A percentile compares a stretch with the other conserved stretches of the same genome.
Evolutionary conservation across 805 yeast species (phyloP).

Genomic region (Candida arabinofermentans): DNA sequence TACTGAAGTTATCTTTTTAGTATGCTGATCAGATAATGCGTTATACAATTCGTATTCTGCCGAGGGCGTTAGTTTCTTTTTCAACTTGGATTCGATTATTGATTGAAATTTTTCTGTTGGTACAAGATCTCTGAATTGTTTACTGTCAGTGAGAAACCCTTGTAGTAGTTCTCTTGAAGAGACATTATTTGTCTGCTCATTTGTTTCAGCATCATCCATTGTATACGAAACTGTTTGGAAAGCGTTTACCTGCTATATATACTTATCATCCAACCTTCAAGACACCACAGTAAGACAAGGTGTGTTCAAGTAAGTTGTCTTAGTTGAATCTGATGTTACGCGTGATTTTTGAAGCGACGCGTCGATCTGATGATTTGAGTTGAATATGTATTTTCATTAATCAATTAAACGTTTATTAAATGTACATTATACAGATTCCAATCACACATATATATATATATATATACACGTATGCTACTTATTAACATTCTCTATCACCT

Average conservation of each 20-base stretch:
- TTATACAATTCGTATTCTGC: conserved; percentile 13
- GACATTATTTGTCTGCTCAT: not conserved
- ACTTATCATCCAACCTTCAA: too few relatives aligned
- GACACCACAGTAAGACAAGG: too few relatives aligned
- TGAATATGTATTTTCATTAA: too few relatives aligned
- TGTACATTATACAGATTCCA: too few relatives aligned
- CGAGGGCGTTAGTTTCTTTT: conserved; percentile 3
- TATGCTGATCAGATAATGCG: conserved; percentile 14
- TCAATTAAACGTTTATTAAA: too few relatives aligned
- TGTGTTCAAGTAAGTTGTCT: too few relatives aligned
- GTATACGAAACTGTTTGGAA: not conserved
- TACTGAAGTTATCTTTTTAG: conserved; percentile 1
- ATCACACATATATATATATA: not conserved
- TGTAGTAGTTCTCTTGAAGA: conserved; percentile 21
- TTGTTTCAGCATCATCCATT: not conserved
- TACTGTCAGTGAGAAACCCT: conserved; percentile 18
- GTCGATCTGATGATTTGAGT: too few relatives aligned
- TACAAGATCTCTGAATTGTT: conserved; percentile 20
- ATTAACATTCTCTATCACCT: conserved; percentile 23
- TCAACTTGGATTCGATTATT: conserved; percentile 10
- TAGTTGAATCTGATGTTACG: too few relatives aligned
- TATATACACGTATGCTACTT: not conserved
- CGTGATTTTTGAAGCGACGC: too few relatives aligned
- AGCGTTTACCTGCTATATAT: too few relatives aligned
- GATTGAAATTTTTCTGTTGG: conserved; percentile 18